A percentile compares a stretch with the other conserved stretches of the same genome.
phyloP scores from a whole-genome alignment of 305 asterid genomes.

The Plantago coronopus region DNA sequence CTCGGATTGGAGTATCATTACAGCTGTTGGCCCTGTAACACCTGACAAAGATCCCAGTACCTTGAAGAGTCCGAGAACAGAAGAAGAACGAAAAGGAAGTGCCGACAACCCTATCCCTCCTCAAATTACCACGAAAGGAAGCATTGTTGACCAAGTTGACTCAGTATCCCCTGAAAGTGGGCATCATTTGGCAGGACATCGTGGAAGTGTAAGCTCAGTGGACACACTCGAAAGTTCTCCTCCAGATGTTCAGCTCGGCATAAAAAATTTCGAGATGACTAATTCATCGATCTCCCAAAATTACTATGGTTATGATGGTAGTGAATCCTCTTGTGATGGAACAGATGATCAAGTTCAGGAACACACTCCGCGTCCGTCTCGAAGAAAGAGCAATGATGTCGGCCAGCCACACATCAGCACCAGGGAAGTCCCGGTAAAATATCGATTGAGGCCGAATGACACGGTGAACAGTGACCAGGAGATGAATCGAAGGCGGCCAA shows the following conservation, averaged over 20 bases:
- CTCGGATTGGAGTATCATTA: conserved; percentile 28
- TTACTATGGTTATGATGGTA: conserved; percentile 60
- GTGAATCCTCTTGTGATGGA: conserved; percentile 75
- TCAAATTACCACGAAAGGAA: conserved; percentile 33
- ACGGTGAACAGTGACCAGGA: conserved; percentile 30
- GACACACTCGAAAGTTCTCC: conserved; percentile 39
- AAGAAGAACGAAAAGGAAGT: conserved; percentile 14
- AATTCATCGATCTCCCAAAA: conserved; percentile 39
- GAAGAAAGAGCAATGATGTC: conserved; percentile 37
- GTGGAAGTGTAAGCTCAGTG: conserved; percentile 36
- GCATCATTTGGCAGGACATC: conserved; percentile 26
- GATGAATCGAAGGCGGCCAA: conserved; percentile 29
- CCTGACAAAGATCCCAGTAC: background rate
- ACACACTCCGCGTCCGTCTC: conserved; percentile 31
- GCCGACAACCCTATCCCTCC: conserved; percentile 24
- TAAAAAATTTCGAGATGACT: conserved; percentile 21
- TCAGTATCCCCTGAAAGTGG: conserved; percentile 39
- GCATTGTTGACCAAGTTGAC: conserved; percentile 28
- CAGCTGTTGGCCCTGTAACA: background rate
- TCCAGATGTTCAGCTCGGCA: conserved; percentile 26
- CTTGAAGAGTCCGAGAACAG: conserved; percentile 14
- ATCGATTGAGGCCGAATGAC: conserved; percentile 24
- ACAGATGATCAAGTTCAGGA: conserved; percentile 32
- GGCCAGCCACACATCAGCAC: conserved; percentile 19
- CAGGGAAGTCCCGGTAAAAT: conserved; percentile 28